Conservation (phyloP, 495 filamentous ascomycete species). For the Chaetomium tenue region DNA sequence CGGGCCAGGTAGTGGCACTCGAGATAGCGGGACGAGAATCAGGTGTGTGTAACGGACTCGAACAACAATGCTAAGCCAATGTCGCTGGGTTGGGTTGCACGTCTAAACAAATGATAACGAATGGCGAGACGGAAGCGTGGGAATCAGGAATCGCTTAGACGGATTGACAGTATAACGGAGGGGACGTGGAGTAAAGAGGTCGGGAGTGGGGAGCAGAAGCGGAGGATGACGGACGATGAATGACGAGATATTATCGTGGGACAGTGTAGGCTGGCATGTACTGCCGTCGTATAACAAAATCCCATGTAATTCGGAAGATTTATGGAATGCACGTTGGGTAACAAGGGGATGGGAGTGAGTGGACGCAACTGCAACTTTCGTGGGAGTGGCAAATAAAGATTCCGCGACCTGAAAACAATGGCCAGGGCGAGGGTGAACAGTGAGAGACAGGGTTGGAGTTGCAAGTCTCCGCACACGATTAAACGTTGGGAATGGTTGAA, state of each 20-base stretch:
- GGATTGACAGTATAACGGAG: neutral
- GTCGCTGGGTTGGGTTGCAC: neutral
- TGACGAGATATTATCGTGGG: conserved; percentile 29
- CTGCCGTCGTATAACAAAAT: neutral
- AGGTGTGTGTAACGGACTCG: neutral
- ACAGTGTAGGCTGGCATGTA: conserved; percentile 15
- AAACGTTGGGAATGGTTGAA: neutral
- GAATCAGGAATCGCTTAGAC: neutral
- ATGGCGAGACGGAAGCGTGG: neutral
- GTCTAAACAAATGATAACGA: neutral
- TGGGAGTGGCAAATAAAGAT: neutral
- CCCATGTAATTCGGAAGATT: conserved; percentile 6
- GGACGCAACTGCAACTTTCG: neutral
- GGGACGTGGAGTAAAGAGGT: neutral
- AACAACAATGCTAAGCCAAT: too few species aligned
- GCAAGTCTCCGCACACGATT: neutral
- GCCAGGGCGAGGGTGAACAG: conserved; percentile 1
- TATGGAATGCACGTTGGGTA: neutral
- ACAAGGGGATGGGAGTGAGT: neutral
- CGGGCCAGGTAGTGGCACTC: neutral
- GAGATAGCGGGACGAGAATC: neutral
- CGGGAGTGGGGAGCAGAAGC: neutral
- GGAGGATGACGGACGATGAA: conserved; percentile 16
- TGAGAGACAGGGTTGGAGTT: neutral
- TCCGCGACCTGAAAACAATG: neutral